Percentiles rank a stretch among this genome's conserved stretches.
These are phyloP conservation scores for Tylopilus balloui DNA, from an alignment of 768 basidiomycete genomes.

Conservation along the genomic window DNA sequence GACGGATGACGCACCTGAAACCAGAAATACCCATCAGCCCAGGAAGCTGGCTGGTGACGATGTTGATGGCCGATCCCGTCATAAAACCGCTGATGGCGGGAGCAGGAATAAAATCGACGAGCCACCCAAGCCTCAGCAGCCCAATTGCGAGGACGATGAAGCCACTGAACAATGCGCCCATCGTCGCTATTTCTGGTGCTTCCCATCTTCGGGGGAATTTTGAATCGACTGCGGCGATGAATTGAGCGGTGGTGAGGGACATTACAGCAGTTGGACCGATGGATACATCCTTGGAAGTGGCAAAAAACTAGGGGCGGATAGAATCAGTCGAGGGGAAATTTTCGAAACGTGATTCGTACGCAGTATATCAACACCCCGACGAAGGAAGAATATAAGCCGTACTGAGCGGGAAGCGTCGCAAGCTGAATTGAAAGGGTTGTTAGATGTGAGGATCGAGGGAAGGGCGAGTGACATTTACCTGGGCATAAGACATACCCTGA, in stretches of 20 bases:
- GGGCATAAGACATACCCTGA: conserved; percentile 88
- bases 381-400: conserved; percentile 92
- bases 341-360: conserved; percentile 40
- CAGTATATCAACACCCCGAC: conserved; percentile 84
- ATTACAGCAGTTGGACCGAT: conserved; percentile 99
- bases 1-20: conserved; percentile 61
- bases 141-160: conserved; percentile 91
- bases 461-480: conserved; percentile 37
- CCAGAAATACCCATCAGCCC: conserved; percentile 83
- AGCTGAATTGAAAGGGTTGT: conserved; percentile 42
- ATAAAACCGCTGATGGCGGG: conserved; percentile 89
- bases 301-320: conserved; percentile 63
- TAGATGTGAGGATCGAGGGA: background rate
- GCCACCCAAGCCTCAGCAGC: conserved; percentile 84
- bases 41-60: conserved; percentile 84
- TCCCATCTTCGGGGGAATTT: conserved; percentile 54
- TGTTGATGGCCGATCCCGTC: conserved; percentile 97
- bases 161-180: conserved; percentile 80
- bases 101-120: conserved; percentile 90
- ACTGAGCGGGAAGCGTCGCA: conserved; percentile 80
- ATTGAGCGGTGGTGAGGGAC: conserved; percentile 82
- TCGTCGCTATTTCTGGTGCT: conserved; percentile 75
- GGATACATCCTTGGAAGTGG: conserved; percentile 97
- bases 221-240: conserved; percentile 63
- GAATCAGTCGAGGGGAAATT: background rate